phyloP scores from a whole-genome alignment of 148 eudicot species.

The Salicornia ramosissima region DNA sequence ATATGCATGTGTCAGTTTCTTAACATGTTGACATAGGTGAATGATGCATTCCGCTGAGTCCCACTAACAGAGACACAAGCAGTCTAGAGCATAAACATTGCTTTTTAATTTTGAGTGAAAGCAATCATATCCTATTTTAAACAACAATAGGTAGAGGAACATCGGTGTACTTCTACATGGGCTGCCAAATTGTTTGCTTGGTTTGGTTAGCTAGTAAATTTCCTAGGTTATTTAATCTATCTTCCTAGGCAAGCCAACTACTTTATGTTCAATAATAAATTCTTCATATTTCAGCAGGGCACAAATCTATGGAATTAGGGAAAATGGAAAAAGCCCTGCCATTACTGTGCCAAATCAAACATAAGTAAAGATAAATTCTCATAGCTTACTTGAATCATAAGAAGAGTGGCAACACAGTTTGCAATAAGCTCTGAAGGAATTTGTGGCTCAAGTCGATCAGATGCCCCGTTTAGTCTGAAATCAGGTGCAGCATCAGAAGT shows the following conservation, averaged over 20 bases:
- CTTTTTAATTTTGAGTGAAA: background rate
- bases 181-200: background rate
- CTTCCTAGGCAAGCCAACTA: background rate
- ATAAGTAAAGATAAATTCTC: background rate
- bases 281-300: background rate
- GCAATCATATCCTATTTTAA: background rate
- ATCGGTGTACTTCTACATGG: background rate
- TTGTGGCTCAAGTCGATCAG: conserved; percentile 35
- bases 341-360: conserved; percentile 2
- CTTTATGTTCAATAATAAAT: background rate
- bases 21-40: too few relatives aligned
- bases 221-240: background rate
- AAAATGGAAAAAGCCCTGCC: background rate
- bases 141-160: background rate
- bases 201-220: background rate
- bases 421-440: conserved; percentile 76
- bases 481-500: conserved; percentile 35
- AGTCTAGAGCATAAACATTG: background rate
- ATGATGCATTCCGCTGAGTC: too few relatives aligned
- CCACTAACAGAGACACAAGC: background rate
- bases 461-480: conserved; percentile 36
- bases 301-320: background rate
- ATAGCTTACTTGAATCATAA: conserved; percentile 82
- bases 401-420: conserved; percentile 72
- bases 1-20: too few relatives aligned